Evolutionary conservation across 345 rosid species (phyloP).

Genomic region (Anastatica hierochuntica): DNA sequence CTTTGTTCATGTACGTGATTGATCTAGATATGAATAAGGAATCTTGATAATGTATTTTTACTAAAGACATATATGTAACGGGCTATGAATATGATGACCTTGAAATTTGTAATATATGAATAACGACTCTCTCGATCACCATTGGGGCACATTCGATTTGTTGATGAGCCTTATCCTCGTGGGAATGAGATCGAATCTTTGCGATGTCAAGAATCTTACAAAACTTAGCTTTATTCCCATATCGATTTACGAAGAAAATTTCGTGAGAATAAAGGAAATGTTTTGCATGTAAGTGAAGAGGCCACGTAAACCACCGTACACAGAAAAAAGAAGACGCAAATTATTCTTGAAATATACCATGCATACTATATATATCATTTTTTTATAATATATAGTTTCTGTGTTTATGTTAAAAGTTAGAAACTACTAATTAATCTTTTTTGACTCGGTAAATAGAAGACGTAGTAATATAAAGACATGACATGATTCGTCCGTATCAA

Average conservation of each 20-base stretch:
- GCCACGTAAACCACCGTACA: slow-evolving; percentile 10
- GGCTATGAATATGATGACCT: background rate
- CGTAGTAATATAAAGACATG: background rate
- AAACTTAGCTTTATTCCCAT: slow-evolving; percentile 6
- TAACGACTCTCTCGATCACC: slow-evolving; percentile 13
- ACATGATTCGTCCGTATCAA: slow-evolving; percentile 5
- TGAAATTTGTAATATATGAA: background rate
- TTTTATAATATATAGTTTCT: no score
- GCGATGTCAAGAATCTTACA: slow-evolving; percentile 13
- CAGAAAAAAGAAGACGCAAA: no score
- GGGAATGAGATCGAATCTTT: slow-evolving; percentile 13
- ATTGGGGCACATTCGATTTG: slow-evolving; percentile 2
- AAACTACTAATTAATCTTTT: no score
- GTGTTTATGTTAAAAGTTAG: no score
- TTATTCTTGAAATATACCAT: no score
- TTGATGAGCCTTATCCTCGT: slow-evolving; percentile 14
- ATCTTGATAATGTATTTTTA: no score
- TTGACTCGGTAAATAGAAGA: no score
- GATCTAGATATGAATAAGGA: no score
- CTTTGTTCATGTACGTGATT: no score
- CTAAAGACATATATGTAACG: no score
- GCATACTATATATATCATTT: no score
- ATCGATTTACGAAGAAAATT: slow-evolving; percentile 1
- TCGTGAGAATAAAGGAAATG: background rate
- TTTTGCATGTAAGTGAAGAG: background rate